These are phyloP conservation scores for Gypsophila paniculata DNA, from an alignment of 179 eudicot species.

Conservation along the genomic window DNA sequence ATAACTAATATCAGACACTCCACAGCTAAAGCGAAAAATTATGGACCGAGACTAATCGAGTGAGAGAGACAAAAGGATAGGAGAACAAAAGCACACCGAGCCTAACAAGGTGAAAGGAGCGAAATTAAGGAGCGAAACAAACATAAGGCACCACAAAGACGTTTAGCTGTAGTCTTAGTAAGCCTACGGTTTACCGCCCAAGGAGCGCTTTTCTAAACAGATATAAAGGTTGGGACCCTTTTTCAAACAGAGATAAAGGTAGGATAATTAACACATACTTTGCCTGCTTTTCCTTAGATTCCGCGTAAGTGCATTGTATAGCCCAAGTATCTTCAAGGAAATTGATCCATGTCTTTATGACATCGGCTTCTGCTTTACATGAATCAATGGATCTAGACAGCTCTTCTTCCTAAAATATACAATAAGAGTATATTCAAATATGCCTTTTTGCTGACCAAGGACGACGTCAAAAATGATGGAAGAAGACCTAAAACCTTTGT, in stretches of 20 bases:
- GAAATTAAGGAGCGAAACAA: no score
- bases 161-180: no score
- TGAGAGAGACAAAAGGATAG: background rate
- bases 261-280: constrained; percentile 44
- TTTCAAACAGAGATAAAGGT: background rate
- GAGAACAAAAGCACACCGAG: no score
- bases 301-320: constrained; percentile 61
- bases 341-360: constrained; percentile 86
- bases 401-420: constrained; percentile 66
- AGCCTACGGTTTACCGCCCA: no score
- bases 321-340: constrained; percentile 95
- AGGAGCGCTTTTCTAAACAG: no score
- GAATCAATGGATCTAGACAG: constrained; percentile 64
- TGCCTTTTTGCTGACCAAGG: background rate
- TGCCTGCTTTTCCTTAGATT: constrained; percentile 67
- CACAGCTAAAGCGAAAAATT: background rate
- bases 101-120: no score
- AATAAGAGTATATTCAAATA: background rate
- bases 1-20: background rate
- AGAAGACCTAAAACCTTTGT: constrained; percentile 49
- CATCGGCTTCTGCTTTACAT: constrained; percentile 67
- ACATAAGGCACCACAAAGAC: no score
- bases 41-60: background rate
- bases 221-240: no score
- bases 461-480: constrained; percentile 3